phyloP scores from a whole-genome alignment of 257 asterid species.

The Perilla frutescens region DNA sequence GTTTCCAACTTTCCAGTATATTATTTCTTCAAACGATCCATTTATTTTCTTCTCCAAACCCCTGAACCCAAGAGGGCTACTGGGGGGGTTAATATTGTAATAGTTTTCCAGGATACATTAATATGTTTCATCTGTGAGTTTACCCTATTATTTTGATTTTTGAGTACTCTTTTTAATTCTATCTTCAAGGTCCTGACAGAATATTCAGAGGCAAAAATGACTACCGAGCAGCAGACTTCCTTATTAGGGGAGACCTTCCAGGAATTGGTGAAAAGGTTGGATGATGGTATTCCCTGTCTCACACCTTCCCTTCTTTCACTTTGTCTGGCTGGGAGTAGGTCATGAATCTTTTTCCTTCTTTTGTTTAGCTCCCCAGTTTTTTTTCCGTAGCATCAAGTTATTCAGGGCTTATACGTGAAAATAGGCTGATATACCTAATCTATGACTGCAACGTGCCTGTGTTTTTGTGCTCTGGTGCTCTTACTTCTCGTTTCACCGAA shows the following conservation, averaged over 20 bases:
- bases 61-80: conserved; percentile 21
- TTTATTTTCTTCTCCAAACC: conserved; percentile 12
- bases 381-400: not conserved
- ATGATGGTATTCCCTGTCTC: conserved; percentile 82
- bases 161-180: conserved; percentile 21
- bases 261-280: conserved; percentile 94
- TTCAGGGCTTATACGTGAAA: not conserved
- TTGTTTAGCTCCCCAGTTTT: conserved; percentile 1
- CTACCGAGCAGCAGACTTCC: conserved; percentile 70
- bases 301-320: conserved; percentile 33
- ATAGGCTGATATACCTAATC: not conserved
- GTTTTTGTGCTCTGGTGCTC: conserved; percentile 15
- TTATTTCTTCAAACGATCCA: not conserved
- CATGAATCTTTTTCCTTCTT: not conserved
- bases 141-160: not conserved
- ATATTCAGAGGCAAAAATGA: conserved; percentile 90
- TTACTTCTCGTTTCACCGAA: not conserved
- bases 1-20: conserved; percentile 27
- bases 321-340: conserved; percentile 25
- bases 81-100: too few relatives aligned
- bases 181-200: conserved; percentile 68
- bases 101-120: not conserved
- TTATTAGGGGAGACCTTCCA: conserved; percentile 73
- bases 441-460: not conserved
- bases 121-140: conserved; percentile 5